Conservation (phyloP, 2,329 filamentous ascomycete species). For the Fusarium sp. region DNA sequence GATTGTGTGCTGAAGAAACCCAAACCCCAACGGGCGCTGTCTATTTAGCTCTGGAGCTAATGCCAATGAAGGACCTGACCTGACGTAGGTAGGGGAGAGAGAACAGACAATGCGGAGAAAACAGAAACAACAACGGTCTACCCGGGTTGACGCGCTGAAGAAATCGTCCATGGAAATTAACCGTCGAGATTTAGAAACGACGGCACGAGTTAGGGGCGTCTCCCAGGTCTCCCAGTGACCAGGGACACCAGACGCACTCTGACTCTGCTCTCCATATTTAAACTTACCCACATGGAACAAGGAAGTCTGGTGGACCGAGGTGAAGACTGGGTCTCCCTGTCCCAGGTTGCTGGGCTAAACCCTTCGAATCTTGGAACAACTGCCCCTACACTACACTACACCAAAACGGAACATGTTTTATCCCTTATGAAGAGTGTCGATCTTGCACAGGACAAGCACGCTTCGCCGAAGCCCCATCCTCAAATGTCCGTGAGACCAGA, state of each 20-base stretch:
- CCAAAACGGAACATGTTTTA: slow-evolving; percentile 13
- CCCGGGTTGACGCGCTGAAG: slow-evolving; percentile 5
- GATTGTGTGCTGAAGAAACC: background rate
- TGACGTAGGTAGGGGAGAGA: background rate
- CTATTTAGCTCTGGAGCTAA: slow-evolving; percentile 9
- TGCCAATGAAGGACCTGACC: background rate
- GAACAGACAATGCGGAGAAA: slow-evolving; percentile 34
- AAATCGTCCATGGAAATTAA: slow-evolving; percentile 13
- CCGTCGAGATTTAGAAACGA: slow-evolving; percentile 5
- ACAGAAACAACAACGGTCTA: slow-evolving; percentile 2
- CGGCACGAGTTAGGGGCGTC: background rate
- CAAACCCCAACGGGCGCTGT: background rate
- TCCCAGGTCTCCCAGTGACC: slow-evolving; percentile 9
- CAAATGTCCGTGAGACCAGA: background rate
- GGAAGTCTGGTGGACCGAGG: background rate
- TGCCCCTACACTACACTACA: too few species aligned
- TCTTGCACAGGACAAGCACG: slow-evolving; percentile 29
- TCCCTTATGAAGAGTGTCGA: slow-evolving; percentile 9
- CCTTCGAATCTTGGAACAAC: background rate
- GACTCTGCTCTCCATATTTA: slow-evolving; percentile 1
- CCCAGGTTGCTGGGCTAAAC: background rate
- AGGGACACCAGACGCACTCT: too few species aligned
- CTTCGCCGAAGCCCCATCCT: background rate
- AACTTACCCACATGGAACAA: slow-evolving; percentile 3
- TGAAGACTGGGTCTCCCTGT: too few species aligned